Evolutionary conservation across 257 asterid species (phyloP).

Genomic region (Eucommia ulmoides): DNA sequence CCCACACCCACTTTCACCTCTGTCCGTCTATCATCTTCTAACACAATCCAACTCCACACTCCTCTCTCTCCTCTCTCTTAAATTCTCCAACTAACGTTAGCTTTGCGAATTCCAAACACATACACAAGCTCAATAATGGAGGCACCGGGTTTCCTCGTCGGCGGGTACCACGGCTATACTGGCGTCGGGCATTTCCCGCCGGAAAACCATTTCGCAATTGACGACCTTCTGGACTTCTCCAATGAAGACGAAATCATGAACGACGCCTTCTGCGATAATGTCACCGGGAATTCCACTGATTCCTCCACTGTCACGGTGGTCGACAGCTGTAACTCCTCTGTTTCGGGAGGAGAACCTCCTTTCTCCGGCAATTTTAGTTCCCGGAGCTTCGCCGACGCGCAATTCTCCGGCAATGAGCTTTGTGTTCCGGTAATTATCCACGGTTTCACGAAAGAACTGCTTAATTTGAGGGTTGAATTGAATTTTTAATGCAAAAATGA

Average conservation of each 20-base stretch:
- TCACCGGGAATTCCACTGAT: conserved; percentile 47
- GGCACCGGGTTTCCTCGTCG: conserved; percentile 22
- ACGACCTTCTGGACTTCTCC: conserved; percentile 81
- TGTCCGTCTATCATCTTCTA: no score
- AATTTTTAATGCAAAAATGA: neutral
- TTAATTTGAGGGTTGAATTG: no score
- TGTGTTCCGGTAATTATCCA: conserved; percentile 63
- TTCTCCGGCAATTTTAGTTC: conserved; percentile 67
- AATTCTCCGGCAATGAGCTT: conserved; percentile 70
- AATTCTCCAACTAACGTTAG: conserved; percentile 16
- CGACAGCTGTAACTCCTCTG: conserved; percentile 75
- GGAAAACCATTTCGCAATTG: conserved; percentile 42
- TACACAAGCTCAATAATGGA: conserved; percentile 17
- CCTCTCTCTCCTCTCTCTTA: conserved; percentile 9
- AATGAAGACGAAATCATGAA: conserved; percentile 73
- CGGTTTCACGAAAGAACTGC: no score
- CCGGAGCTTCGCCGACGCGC: conserved; percentile 65
- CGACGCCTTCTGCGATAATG: conserved; percentile 59
- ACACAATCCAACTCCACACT: no score
- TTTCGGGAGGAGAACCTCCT: conserved; percentile 57
- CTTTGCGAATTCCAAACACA: neutral
- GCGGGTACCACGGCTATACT: conserved; percentile 17
- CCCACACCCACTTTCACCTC: conserved; percentile 42
- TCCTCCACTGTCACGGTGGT: conserved; percentile 61
- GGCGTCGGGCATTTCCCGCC: neutral